Evolutionary conservation across 805 yeast species (phyloP).

Genomic region (Lachancea meyersii): DNA sequence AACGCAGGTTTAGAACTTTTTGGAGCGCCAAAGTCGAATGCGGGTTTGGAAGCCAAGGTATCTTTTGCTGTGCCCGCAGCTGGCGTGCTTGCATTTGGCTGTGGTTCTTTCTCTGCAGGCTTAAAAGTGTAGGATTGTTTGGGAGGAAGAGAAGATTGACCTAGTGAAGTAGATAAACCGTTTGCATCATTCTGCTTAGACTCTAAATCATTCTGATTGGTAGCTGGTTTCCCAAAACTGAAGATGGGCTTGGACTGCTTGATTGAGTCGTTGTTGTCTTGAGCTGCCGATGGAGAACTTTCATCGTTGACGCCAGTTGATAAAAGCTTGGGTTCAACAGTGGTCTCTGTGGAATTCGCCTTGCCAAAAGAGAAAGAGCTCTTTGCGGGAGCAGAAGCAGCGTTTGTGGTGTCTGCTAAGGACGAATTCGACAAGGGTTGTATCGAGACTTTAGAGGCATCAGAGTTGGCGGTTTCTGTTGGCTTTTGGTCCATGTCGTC

Average conservation of each 20-base stretch:
- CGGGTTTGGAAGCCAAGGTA: neutral
- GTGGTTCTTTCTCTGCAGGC: neutral
- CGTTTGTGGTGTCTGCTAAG: no score
- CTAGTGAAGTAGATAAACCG: neutral
- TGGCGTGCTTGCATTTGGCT: neutral
- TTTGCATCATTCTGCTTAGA: no score
- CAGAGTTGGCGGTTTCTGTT: neutral
- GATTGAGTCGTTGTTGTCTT: neutral
- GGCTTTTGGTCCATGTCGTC: conserved; percentile 7
- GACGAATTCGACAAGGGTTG: no score
- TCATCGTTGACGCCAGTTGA: neutral
- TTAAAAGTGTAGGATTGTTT: neutral
- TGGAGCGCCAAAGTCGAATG: neutral
- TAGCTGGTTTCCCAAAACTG: neutral
- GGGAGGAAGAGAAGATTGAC: neutral
- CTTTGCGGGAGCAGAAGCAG: no score
- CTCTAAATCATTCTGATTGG: neutral
- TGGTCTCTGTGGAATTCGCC: no score
- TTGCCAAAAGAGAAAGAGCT: no score
- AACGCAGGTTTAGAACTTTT: neutral
- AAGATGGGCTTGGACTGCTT: neutral
- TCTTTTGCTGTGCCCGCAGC: neutral
- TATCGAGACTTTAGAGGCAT: no score
- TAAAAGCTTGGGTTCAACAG: no score
- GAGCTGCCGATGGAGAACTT: neutral